Evolutionary conservation across 202 grass and related monocot species (phyloP).

Genomic region (Dendrocalamus latiflorus): DNA sequence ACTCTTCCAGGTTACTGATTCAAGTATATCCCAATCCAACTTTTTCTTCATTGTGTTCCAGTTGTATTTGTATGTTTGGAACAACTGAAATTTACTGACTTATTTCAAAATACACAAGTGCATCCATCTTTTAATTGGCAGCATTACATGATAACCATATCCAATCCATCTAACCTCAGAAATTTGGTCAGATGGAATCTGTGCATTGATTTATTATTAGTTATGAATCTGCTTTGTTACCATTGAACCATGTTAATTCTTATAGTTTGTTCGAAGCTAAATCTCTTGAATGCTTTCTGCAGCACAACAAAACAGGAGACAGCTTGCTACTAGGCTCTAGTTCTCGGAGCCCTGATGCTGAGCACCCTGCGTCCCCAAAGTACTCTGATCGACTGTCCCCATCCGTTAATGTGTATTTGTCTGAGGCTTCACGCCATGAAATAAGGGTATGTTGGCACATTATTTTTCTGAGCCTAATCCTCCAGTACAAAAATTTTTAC

Average conservation of each 20-base stretch:
- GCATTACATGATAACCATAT: slow-evolving; percentile 6
- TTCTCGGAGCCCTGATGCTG: slow-evolving; percentile 84
- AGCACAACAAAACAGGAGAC: slow-evolving; percentile 89
- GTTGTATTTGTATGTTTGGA: slow-evolving; percentile 4
- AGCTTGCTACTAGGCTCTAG: slow-evolving; percentile 83
- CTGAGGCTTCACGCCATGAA: slow-evolving; percentile 97
- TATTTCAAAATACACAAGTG: slow-evolving; percentile 3
- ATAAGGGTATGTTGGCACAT: slow-evolving; percentile 64
- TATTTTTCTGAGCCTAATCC: not conserved
- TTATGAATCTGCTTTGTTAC: slow-evolving; percentile 10
- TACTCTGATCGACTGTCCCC: slow-evolving; percentile 96
- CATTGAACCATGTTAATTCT: not conserved
- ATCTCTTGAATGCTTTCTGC: slow-evolving; percentile 37
- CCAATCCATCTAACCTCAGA: slow-evolving; percentile 1
- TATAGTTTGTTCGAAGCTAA: slow-evolving; percentile 26
- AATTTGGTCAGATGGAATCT: not conserved
- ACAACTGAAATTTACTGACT: not conserved
- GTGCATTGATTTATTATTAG: not conserved
- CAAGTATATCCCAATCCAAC: slow-evolving; percentile 13
- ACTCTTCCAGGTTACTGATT: not conserved
- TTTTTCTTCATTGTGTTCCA: not conserved
- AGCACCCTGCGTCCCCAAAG: slow-evolving; percentile 79
- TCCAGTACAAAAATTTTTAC: not conserved
- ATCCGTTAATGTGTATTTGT: slow-evolving; percentile 81
- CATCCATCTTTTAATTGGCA: not conserved